Evolutionary conservation across 495 filamentous ascomycete genomes (phyloP).

Genomic region (Trichocladium uniseriatum): DNA sequence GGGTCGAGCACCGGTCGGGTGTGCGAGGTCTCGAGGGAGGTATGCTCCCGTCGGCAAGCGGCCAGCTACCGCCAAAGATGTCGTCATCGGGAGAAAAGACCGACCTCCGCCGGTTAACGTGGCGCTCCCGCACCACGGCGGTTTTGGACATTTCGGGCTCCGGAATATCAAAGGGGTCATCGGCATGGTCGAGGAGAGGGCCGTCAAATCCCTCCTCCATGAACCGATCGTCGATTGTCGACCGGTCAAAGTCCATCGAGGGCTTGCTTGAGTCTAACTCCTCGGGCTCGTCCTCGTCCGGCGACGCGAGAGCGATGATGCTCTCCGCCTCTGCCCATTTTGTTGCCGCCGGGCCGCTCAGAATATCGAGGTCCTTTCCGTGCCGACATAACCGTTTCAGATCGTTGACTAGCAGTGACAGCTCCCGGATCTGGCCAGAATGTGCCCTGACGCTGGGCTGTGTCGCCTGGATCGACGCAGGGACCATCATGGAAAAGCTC

Average conservation of each 20-base stretch:
- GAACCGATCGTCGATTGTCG: conserved; percentile 42
- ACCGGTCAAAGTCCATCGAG: conserved; percentile 23
- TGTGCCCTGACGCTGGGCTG: conserved; percentile 80
- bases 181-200: conserved; percentile 23
- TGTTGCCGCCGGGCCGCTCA: conserved; percentile 50
- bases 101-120: conserved; percentile 39
- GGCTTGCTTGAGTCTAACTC: conserved; percentile 22
- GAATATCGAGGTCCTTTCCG: conserved; percentile 56
- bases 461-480: conserved; percentile 69
- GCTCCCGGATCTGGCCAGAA: conserved; percentile 76
- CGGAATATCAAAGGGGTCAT: conserved; percentile 28
- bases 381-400: conserved; percentile 64
- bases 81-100: conserved; percentile 56
- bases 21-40: conserved; percentile 29
- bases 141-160: conserved; percentile 34
- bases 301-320: conserved; percentile 75
- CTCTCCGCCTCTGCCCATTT: conserved; percentile 83
- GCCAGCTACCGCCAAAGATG: conserved; percentile 48
- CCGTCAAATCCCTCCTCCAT: conserved; percentile 49
- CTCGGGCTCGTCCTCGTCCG: conserved; percentile 58
- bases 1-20: conserved; percentile 25
- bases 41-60: conserved; percentile 26
- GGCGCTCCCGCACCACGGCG: conserved; percentile 35
- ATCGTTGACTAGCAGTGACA: conserved; percentile 65
- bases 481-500: conserved; percentile 59